These are phyloP conservation scores for Entoloma clypeatum DNA, from an alignment of 1,284 basidiomycete genomes.

Conservation along the genomic window DNA sequence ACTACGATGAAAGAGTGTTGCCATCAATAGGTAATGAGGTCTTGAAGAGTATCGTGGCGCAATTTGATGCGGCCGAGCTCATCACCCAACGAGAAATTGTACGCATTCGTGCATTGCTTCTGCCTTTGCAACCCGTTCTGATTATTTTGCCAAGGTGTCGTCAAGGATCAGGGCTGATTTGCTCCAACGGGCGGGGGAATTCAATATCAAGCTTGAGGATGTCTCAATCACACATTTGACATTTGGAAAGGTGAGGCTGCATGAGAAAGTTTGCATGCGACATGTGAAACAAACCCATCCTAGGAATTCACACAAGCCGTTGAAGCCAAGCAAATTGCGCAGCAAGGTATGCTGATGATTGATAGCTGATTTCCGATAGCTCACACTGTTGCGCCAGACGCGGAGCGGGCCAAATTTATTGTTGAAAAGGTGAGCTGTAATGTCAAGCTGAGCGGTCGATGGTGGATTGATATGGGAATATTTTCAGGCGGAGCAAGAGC, in stretches of 20 bases:
- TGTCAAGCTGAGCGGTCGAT: background rate
- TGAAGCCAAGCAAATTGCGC: slow-evolving; percentile 97
- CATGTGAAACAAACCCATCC: slow-evolving; percentile 18
- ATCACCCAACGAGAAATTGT: slow-evolving; percentile 87
- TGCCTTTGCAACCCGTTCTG: slow-evolving; percentile 1
- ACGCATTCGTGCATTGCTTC: slow-evolving; percentile 26
- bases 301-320: slow-evolving; percentile 93
- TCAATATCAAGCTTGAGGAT: slow-evolving; percentile 95
- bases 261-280: background rate
- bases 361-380: slow-evolving; percentile 9
- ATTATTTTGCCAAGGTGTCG: slow-evolving; percentile 57
- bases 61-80: slow-evolving; percentile 97
- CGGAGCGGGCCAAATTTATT: slow-evolving; percentile 97
- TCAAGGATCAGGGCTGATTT: slow-evolving; percentile 94
- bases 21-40: slow-evolving; percentile 98
- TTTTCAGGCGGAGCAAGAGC: slow-evolving; percentile 91
- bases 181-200: slow-evolving; percentile 91
- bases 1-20: slow-evolving; percentile 96
- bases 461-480: slow-evolving; percentile 11
- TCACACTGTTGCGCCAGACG: slow-evolving; percentile 54
- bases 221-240: slow-evolving; percentile 93
- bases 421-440: slow-evolving; percentile 88
- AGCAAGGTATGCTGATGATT: slow-evolving; percentile 63
- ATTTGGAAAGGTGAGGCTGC: slow-evolving; percentile 64
- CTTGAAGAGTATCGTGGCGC: slow-evolving; percentile 95